These are phyloP conservation scores for Hamamelis virginiana DNA, from an alignment of 164 flowering plant genomes.

Conservation along the genomic window DNA sequence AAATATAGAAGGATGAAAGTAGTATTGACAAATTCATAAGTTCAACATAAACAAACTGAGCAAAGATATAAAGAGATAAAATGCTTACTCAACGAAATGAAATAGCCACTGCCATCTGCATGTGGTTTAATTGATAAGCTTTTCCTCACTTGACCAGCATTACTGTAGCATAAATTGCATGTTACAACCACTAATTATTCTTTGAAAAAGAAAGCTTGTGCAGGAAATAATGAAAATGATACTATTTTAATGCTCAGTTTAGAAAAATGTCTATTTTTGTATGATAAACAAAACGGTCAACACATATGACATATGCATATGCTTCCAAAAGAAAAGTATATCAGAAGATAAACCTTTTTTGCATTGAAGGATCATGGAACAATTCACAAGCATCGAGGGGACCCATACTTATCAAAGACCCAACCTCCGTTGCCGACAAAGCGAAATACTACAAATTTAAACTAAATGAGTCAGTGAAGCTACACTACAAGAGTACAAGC, in stretches of 20 bases:
- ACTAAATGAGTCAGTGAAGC: slow-evolving; percentile 18
- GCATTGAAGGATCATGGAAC: slow-evolving; percentile 88
- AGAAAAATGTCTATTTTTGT: not conserved
- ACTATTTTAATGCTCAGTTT: not conserved
- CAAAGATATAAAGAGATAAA: not conserved
- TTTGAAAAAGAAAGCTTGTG: not conserved
- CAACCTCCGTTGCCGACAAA: slow-evolving; percentile 80
- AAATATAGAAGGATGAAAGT: not conserved
- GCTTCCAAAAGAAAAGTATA: not conserved
- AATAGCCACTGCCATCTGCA: slow-evolving; percentile 59
- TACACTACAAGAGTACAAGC: not conserved
- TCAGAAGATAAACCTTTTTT: slow-evolving; percentile 48
- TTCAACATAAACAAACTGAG: not conserved
- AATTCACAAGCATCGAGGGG: slow-evolving; percentile 74
- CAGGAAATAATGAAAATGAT: not conserved
- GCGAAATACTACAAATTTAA: slow-evolving; percentile 60
- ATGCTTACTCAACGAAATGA: slow-evolving; percentile 67
- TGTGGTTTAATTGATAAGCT: slow-evolving; percentile 60
- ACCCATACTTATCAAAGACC: slow-evolving; percentile 73
- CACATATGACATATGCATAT: not conserved
- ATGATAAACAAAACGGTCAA: not conserved
- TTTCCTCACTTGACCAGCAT: slow-evolving; percentile 89
- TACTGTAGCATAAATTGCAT: slow-evolving; percentile 40
- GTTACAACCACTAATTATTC: not conserved
- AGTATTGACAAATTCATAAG: not conserved